Evolutionary conservation across 1,139 yeast species (phyloP), one percentile per base, ranked within the genome.

Genomic region (Groenewaldozyma sp.): DNA sequence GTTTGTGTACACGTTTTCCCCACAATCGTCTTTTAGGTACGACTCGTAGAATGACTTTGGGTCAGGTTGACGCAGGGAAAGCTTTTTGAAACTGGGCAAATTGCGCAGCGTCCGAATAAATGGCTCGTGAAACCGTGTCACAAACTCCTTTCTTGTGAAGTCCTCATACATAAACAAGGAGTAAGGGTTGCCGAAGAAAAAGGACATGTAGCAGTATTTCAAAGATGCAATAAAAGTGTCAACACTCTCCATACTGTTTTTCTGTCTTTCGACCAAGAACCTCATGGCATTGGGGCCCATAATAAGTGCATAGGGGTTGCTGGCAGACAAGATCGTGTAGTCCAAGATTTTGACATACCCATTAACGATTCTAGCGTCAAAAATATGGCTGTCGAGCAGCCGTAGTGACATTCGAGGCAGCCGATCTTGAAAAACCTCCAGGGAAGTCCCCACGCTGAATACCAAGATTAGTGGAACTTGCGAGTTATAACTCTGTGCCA

Each of bases 131-230:
- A n/a, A n/a, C n/a, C n/a, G n/a, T n/a, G n/a, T n/a, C n/a, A n/a
- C n/a, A n/a, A n/a, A n/a, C 36, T 52, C 54, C 32, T 59, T n/a
- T 19, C 65, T 66, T 34, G 63, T 63, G 6, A 62, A 58, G 52
- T 59, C 53, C 39, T 65, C 52, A 16, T 41, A 35, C 9, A 54
- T 43, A 17, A 70, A 63, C 1, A 73, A 58, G 0, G 82, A 67
- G 40, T 78, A 68, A 1, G 91, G 86, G 60, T 77, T 80, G 43
- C 74, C 77, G 53, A 73, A 82, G 55, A 75, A 82, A 52, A 79
- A 81, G 3, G 78, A 70, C 84, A 83, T 78, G 50, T 77, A 68
- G 21, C 78, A 63, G 44, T 81, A 66, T 49, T 77, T 78, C 47
- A 83, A 61, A 35, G 73, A 70, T 13, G 74, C 59, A 6, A 72